Percentiles rank a stretch among this genome's conserved stretches.
phyloP scores from a whole-genome alignment of 257 asterid genomes.

The Jaltomata sinuosa region DNA sequence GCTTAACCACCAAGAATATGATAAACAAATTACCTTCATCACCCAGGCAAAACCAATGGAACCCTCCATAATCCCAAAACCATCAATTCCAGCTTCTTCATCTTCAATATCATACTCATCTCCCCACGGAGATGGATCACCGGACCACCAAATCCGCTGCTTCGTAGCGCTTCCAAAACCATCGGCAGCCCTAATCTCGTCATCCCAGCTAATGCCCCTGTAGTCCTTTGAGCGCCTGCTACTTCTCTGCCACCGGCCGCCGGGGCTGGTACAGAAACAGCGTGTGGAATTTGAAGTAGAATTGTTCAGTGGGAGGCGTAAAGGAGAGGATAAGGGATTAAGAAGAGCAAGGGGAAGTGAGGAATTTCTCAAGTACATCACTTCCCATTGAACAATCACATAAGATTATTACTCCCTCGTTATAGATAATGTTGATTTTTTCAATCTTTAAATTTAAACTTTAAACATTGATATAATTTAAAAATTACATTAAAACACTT shows the following conservation, averaged over 20 bases:
- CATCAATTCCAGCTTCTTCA: constrained; percentile 30
- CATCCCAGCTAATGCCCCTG: constrained; percentile 29
- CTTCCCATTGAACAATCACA: constrained; percentile 44
- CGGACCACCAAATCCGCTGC: constrained; percentile 74
- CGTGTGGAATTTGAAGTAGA: background rate
- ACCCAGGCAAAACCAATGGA: too few species aligned
- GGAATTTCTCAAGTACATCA: constrained; percentile 22
- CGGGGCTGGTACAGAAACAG: constrained; percentile 14
- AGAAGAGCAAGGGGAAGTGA: constrained; percentile 22
- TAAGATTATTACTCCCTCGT: too few species aligned
- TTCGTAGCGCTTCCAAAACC: constrained; percentile 35
- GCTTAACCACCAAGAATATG: too few species aligned
- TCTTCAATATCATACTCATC: constrained; percentile 28
- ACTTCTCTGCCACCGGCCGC: constrained; percentile 39
- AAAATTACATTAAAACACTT: too few species aligned
- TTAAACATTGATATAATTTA: too few species aligned
- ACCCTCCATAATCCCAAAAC: too few species aligned
- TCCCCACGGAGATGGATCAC: constrained; percentile 23
- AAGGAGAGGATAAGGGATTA: constrained; percentile 16
- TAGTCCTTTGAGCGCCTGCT: constrained; percentile 10
- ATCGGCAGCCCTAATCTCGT: constrained; percentile 26
- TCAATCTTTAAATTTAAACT: too few species aligned
- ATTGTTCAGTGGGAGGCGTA: background rate
- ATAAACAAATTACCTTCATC: too few species aligned
- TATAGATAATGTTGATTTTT: too few species aligned